Evolutionary conservation across 345 rosid species (phyloP).

Genomic region (Orychophragmus violaceus): DNA sequence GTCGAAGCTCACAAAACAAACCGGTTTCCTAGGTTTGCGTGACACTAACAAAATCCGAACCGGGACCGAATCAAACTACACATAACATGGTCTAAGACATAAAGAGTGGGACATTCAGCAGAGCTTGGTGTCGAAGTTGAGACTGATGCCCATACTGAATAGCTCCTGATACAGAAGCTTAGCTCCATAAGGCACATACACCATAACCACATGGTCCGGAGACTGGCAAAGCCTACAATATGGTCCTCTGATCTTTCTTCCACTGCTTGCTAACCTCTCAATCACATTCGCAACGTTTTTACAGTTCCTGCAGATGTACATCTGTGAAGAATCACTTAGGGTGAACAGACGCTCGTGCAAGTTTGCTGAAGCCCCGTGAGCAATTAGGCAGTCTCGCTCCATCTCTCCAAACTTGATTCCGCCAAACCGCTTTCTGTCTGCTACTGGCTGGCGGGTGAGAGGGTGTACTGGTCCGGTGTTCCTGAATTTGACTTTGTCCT

Average conservation of each 20-base stretch:
- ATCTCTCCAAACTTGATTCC: slow-evolving; percentile 91
- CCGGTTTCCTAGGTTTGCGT: neutral
- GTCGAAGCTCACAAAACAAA: neutral
- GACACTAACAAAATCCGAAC: neutral
- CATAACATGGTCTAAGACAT: neutral
- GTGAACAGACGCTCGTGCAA: slow-evolving; percentile 80
- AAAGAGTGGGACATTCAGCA: slow-evolving; percentile 31
- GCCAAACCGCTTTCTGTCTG: slow-evolving; percentile 78
- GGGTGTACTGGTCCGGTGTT: slow-evolving; percentile 96
- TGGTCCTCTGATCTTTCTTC: slow-evolving; percentile 75
- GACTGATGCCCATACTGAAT: slow-evolving; percentile 74
- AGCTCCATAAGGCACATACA: slow-evolving; percentile 69
- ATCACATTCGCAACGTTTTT: slow-evolving; percentile 59
- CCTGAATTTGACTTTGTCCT: slow-evolving; percentile 84
- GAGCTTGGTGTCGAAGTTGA: slow-evolving; percentile 50
- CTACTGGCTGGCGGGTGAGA: slow-evolving; percentile 83
- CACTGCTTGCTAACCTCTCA: slow-evolving; percentile 46
- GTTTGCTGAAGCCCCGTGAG: slow-evolving; percentile 80
- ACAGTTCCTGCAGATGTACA: slow-evolving; percentile 68
- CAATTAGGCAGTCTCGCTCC: slow-evolving; percentile 88
- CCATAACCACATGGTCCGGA: slow-evolving; percentile 55
- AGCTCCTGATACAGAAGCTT: slow-evolving; percentile 70
- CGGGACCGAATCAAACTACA: neutral
- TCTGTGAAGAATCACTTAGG: slow-evolving; percentile 67
- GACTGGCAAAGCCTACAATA: slow-evolving; percentile 61